These are phyloP conservation scores for Aspergillus egyptiacus DNA, from an alignment of 495 filamentous ascomycete genomes.

Conservation along the genomic window DNA sequence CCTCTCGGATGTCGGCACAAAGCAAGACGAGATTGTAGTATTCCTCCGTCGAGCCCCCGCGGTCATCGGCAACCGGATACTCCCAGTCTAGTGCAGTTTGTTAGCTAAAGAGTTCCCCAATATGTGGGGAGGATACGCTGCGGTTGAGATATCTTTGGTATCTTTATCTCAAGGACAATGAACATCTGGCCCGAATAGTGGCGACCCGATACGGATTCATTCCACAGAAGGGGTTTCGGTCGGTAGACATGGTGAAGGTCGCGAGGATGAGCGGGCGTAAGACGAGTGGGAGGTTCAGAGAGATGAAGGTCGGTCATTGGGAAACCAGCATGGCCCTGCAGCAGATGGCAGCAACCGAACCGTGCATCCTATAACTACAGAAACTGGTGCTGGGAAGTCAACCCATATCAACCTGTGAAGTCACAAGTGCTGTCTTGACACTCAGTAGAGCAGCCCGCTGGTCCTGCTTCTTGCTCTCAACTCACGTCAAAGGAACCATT, in stretches of 20 bases:
- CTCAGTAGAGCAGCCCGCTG: too few relatives aligned
- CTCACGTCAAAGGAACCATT: too few relatives aligned
- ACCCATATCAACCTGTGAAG: too few relatives aligned
- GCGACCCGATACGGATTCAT: background rate
- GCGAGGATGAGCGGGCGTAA: background rate
- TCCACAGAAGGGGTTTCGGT: background rate
- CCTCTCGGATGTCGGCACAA: constrained; percentile 23
- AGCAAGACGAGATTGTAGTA: constrained; percentile 35
- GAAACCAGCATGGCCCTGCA: background rate
- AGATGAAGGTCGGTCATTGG: background rate
- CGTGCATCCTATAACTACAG: background rate
- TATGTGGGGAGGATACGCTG: background rate
- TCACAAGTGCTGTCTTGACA: too few relatives aligned
- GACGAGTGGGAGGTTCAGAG: background rate
- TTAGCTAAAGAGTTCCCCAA: too few relatives aligned
- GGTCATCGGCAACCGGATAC: constrained; percentile 40
- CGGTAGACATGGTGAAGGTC: background rate
- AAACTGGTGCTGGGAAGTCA: background rate
- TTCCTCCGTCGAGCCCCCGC: constrained; percentile 40
- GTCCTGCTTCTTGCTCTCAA: too few relatives aligned
- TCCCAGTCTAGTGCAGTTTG: too few relatives aligned
- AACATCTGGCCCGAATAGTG: background rate
- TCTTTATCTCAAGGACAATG: background rate
- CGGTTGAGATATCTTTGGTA: background rate
- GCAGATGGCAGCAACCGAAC: background rate